Evolutionary conservation across 1,284 basidiomycete genomes (phyloP).

Genomic region (Cystodermella granulosa): DNA sequence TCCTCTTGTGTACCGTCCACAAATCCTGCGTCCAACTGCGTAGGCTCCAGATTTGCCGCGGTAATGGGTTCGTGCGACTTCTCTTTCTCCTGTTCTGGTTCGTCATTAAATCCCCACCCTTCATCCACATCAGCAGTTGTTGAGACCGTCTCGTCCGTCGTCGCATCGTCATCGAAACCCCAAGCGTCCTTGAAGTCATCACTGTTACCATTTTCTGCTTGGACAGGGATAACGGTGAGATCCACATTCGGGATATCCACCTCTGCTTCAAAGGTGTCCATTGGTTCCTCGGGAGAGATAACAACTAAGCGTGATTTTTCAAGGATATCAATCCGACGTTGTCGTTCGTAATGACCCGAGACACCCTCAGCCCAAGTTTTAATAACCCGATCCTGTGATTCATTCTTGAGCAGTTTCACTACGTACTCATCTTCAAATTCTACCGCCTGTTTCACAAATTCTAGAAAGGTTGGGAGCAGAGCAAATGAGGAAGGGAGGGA

Average conservation of each 20-base stretch:
- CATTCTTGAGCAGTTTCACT: constrained; percentile 48
- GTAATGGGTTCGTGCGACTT: constrained; percentile 6
- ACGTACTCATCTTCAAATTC: constrained; percentile 59
- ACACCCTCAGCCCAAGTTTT: constrained; percentile 60
- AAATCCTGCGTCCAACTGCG: too few species aligned
- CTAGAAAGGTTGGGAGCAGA: constrained; percentile 58
- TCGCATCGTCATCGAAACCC: constrained; percentile 36
- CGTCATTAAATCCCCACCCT: constrained; percentile 60
- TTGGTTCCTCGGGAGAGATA: constrained; percentile 33
- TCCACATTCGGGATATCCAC: constrained; percentile 21
- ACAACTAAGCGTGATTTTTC: constrained; percentile 52
- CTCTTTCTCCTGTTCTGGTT: constrained; percentile 26
- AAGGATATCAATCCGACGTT: constrained; percentile 60
- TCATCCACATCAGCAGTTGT: constrained; percentile 24
- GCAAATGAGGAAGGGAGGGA: constrained; percentile 60
- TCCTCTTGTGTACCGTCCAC: constrained; percentile 22
- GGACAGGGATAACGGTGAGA: constrained; percentile 34
- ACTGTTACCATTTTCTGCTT: constrained; percentile 23
- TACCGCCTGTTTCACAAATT: constrained; percentile 51
- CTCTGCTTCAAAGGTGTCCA: constrained; percentile 39
- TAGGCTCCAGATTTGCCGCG: constrained; percentile 15
- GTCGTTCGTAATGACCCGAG: constrained; percentile 67
- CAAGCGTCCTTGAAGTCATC: constrained; percentile 34
- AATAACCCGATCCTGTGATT: constrained; percentile 48
- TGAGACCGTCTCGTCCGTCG: constrained; percentile 13